Percentiles rank a stretch among this genome's conserved stretches.
phyloP scores from a whole-genome alignment of 768 basidiomycete species.

The Roridomyces roridus region DNA sequence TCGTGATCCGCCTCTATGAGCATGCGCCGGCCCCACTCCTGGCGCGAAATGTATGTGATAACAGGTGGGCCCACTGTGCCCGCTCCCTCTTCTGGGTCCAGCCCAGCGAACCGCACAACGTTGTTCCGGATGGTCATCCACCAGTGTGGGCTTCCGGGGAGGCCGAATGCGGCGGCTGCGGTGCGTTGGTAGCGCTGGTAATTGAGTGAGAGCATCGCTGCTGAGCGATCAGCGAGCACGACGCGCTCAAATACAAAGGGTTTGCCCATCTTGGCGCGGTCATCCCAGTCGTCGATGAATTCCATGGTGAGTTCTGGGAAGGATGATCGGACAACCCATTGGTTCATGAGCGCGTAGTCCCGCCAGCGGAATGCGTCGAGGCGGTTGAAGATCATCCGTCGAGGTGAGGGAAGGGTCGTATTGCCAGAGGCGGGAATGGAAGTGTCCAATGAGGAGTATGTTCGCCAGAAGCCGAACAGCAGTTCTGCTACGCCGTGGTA shows the following conservation, averaged over 20 bases:
- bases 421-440: conserved; percentile 68
- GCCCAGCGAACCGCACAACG: conserved; percentile 73
- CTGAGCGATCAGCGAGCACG: conserved; percentile 84
- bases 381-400: conserved; percentile 79
- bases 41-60: conserved; percentile 91
- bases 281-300: conserved; percentile 83
- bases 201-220: conserved; percentile 75
- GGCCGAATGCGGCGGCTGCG: conserved; percentile 73
- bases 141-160: conserved; percentile 83
- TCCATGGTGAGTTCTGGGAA: conserved; percentile 86
- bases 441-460: conserved; percentile 83
- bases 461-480: conserved; percentile 91
- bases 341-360: conserved; percentile 91
- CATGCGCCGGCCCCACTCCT: conserved; percentile 89
- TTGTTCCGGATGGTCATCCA: conserved; percentile 81
- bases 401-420: conserved; percentile 74
- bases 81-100: conserved; percentile 49
- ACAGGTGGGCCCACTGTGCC: conserved; percentile 67
- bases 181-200: conserved; percentile 77
- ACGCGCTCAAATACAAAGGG: conserved; percentile 88
- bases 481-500: conserved; percentile 95
- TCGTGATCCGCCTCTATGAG: conserved; percentile 80
- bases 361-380: conserved; percentile 83
- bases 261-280: conserved; percentile 71
- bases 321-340: conserved; percentile 79